Base-by-base conservation (phyloP, 2,329 filamentous ascomycete species). In the Cladorrhinum sp. region DNA sequence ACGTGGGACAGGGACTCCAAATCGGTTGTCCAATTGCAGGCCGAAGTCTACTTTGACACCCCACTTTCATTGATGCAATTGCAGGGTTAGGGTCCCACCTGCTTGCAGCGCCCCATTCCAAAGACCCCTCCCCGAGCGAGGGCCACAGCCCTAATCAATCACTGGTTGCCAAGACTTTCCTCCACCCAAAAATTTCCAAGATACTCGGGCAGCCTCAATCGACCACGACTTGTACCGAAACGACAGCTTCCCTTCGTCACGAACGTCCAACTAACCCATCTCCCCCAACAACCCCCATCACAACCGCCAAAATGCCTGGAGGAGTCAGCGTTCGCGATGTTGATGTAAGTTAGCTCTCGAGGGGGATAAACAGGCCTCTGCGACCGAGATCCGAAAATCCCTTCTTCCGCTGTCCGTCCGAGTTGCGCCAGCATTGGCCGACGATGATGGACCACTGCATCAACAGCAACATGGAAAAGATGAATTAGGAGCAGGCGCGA, bases 241-340 rank as follows among this genome's bases (percentile, higher is more conserved):
- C 51, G 36, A 59, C 51, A 60, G 50, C 58, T 63, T 54, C 51
- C 54, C 39, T 46, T 51, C 58, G 61, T 60, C 60, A 69, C 64
- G 63, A 67, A 65, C 64, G 63, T 59, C 54, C 61, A 66, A 63
- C 42, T 50, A 60, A 52, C 49, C 33, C 55, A 67, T 64, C 66
- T 66, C 62, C 63, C 48, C 51, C 63, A 65, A 66, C 65, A 66
- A 26, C 56, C 62, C 65, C 63, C 61, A 59, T 58, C 61, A 64
- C 58, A 61, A 62, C 64, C 70, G 68, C 82, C 82, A 92, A 83
- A 78, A 93, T 93, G 90, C 80, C 82, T 77, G 85, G 88, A 80
- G 90, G 89, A 80, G 84, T 91, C 78, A 86, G 82, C 73, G 90
- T 94, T 81, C 89, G 90, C 82, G 90, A 93, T 82, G 90, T 93